A percentile compares a stretch with the other conserved stretches of the same genome.
Conservation (phyloP, 2,329 filamentous ascomycete species). For the Microcyclospora pomicola region DNA sequence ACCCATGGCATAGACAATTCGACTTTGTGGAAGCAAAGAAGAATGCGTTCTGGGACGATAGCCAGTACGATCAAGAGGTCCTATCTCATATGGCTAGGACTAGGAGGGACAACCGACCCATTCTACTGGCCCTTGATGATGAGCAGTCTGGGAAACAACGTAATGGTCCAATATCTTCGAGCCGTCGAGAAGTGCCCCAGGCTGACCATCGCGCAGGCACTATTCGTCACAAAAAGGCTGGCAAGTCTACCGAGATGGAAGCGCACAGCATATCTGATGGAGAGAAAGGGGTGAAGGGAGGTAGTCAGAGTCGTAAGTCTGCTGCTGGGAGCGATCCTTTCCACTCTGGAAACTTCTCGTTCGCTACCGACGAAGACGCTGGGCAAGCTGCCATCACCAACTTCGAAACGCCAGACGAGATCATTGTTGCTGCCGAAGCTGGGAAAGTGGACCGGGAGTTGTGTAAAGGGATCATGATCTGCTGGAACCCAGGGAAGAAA, state of each 20-base stretch:
- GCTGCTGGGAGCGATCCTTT: conserved; percentile 14
- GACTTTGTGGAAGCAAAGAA: conserved; percentile 15
- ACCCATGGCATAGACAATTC: conserved; percentile 21
- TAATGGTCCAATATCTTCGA: conserved; percentile 2
- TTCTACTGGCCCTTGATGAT: conserved; percentile 15
- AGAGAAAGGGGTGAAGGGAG: background rate
- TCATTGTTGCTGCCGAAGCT: conserved; percentile 17
- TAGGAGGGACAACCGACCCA: conserved; percentile 12
- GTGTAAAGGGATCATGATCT: conserved; percentile 17
- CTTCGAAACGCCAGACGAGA: conserved; percentile 12
- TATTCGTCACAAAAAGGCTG: too few relatives aligned
- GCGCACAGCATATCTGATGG: background rate
- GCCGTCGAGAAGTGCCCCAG: too few relatives aligned
- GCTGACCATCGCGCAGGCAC: too few relatives aligned
- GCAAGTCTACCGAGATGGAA: too few relatives aligned
- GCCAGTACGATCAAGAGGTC: conserved; percentile 15
- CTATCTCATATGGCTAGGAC: conserved; percentile 14
- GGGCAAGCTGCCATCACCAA: conserved; percentile 3
- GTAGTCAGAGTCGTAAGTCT: conserved; percentile 1
- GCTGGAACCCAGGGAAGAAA: conserved; percentile 23
- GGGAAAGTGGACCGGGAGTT: conserved; percentile 12
- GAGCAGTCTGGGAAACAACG: conserved; percentile 16
- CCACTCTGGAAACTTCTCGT: conserved; percentile 18
- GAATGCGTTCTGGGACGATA: conserved; percentile 17
- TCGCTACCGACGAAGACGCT: conserved; percentile 8